Conservation (phyloP, 768 basidiomycete genomes). For the Boletus patriciae region DNA sequence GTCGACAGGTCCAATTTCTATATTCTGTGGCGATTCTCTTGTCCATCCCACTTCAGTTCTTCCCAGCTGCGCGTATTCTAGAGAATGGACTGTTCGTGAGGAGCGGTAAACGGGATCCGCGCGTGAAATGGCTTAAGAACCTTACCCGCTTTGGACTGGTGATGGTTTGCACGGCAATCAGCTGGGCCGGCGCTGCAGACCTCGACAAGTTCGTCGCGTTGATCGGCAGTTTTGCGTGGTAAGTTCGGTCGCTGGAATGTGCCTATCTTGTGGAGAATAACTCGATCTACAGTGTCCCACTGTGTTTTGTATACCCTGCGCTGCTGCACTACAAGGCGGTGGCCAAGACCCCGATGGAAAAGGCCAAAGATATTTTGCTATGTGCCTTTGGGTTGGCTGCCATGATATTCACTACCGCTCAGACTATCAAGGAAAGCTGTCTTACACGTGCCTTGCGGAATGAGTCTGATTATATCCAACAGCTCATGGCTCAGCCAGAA, state of each 20-base stretch:
- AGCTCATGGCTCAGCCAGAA: slow-evolving; percentile 63
- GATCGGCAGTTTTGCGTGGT: slow-evolving; percentile 94
- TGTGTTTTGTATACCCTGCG: slow-evolving; percentile 93
- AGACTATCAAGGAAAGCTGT: slow-evolving; percentile 64
- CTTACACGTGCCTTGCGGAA: background rate
- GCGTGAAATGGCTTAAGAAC: slow-evolving; percentile 98
- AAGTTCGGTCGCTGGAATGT: slow-evolving; percentile 24
- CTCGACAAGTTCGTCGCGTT: slow-evolving; percentile 95
- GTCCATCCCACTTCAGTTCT: slow-evolving; percentile 91
- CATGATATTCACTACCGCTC: slow-evolving; percentile 74
- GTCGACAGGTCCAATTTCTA: slow-evolving; percentile 68
- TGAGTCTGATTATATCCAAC: slow-evolving; percentile 12
- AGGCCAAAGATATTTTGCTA: slow-evolving; percentile 66
- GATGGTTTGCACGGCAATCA: slow-evolving; percentile 76
- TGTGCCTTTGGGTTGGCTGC: slow-evolving; percentile 73
- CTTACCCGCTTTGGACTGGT: slow-evolving; percentile 75
- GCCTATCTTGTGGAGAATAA: slow-evolving; percentile 11
- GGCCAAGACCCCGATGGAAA: slow-evolving; percentile 67
- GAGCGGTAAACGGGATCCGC: slow-evolving; percentile 76
- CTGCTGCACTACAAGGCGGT: slow-evolving; percentile 91
- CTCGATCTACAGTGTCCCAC: slow-evolving; percentile 62
- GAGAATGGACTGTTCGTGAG: slow-evolving; percentile 91
- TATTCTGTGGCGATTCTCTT: slow-evolving; percentile 92
- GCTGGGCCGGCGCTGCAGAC: slow-evolving; percentile 81
- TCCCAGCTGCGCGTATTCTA: slow-evolving; percentile 96